Percentiles rank a stretch among this genome's conserved stretches.
These are phyloP conservation scores for Trichoderma sp. DNA, from an alignment of 2,329 filamentous ascomycete species.

Conservation along the genomic window DNA sequence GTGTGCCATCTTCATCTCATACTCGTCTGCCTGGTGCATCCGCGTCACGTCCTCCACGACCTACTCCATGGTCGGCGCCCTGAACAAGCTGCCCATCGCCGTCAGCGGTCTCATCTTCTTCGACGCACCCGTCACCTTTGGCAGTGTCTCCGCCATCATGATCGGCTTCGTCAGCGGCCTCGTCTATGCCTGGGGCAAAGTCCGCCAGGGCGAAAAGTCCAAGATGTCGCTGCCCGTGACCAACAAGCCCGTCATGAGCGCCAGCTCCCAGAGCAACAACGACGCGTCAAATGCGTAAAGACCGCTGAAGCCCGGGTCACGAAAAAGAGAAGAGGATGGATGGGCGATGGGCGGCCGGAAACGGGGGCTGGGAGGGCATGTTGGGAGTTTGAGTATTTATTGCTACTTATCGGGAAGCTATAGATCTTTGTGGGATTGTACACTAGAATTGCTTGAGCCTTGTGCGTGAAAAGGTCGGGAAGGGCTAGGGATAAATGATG, in stretches of 20 bases:
- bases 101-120: slow-evolving; percentile 94
- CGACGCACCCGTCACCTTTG: slow-evolving; percentile 87
- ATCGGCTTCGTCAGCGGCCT: slow-evolving; percentile 91
- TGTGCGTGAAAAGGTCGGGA: slow-evolving; percentile 17
- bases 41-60: slow-evolving; percentile 96
- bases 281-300: slow-evolving; percentile 66
- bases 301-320: neutral
- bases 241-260: slow-evolving; percentile 67
- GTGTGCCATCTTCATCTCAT: slow-evolving; percentile 97
- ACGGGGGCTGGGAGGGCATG: neutral
- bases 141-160: slow-evolving; percentile 86
- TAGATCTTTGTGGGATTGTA: slow-evolving; percentile 26
- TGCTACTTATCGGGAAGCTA: slow-evolving; percentile 19
- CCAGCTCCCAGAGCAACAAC: slow-evolving; percentile 83
- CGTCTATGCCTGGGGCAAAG: slow-evolving; percentile 68
- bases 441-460: slow-evolving; percentile 22
- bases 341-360: neutral
- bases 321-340: neutral
- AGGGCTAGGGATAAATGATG: slow-evolving; percentile 19
- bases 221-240: slow-evolving; percentile 69
- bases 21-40: slow-evolving; percentile 98
- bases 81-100: slow-evolving; percentile 97
- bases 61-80: slow-evolving; percentile 96
- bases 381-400: slow-evolving; percentile 25
- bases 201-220: slow-evolving; percentile 63